Evolutionary conservation across 441 rosid genomes (phyloP).

Genomic region (Sinapis alba): DNA sequence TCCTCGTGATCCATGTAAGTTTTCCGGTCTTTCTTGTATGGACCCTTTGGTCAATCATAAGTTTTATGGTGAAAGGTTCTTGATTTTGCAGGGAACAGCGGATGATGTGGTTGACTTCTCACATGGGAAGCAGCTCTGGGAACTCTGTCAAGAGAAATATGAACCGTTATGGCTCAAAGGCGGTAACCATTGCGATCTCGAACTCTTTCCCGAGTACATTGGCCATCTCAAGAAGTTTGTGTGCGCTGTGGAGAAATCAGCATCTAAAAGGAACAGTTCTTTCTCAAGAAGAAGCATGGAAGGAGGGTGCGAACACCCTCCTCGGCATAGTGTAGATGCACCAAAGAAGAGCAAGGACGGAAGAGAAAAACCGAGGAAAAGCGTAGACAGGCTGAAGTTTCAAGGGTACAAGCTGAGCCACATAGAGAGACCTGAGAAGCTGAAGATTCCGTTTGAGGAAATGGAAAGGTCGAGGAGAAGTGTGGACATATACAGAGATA

Average conservation of each 20-base stretch:
- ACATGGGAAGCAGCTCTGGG: conserved; percentile 78
- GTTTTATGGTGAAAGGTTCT: conserved; percentile 5
- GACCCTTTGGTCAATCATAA: not conserved
- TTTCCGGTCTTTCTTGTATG: not conserved
- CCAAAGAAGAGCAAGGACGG: conserved; percentile 62
- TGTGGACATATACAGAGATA: conserved; percentile 59
- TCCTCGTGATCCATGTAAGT: conserved; percentile 78
- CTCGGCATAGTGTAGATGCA: conserved; percentile 63
- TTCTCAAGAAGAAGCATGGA: conserved; percentile 57
- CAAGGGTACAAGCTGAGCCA: conserved; percentile 71
- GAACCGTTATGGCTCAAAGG: conserved; percentile 75
- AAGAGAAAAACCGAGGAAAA: conserved; percentile 60
- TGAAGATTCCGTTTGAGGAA: conserved; percentile 53
- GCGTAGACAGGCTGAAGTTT: conserved; percentile 55
- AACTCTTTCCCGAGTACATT: conserved; percentile 61
- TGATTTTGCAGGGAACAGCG: conserved; percentile 54
- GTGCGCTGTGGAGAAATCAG: conserved; percentile 54
- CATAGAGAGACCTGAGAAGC: conserved; percentile 58
- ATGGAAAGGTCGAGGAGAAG: conserved; percentile 72
- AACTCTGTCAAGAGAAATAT: conserved; percentile 68
- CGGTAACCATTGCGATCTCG: conserved; percentile 69
- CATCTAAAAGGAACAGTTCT: conserved; percentile 49
- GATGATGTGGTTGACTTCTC: conserved; percentile 75
- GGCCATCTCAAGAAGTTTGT: conserved; percentile 74
- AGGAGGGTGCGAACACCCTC: conserved; percentile 45